phyloP scores from a whole-genome alignment of 441 rosid genomes.

The Heliophila coronopifolia region DNA sequence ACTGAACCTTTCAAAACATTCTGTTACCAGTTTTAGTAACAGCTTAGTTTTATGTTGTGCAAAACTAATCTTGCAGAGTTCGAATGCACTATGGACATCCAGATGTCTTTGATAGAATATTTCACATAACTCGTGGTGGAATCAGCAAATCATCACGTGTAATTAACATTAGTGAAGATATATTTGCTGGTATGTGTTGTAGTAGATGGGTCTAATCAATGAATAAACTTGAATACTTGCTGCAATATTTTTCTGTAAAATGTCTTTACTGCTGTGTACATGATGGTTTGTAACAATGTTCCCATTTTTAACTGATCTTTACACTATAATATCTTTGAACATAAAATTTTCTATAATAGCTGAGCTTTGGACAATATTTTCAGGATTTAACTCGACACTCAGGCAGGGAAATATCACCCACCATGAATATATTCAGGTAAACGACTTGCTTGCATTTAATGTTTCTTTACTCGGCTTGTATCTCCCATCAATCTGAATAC shows the following conservation, averaged over 20 bases:
- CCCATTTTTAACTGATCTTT: neutral
- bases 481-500: slow-evolving; percentile 9
- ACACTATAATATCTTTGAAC: neutral
- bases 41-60: slow-evolving; percentile 14
- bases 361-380: slow-evolving; percentile 12
- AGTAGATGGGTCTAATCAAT: slow-evolving; percentile 1
- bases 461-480: slow-evolving; percentile 8
- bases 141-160: slow-evolving; percentile 96
- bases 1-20: neutral
- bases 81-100: slow-evolving; percentile 99
- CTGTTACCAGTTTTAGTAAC: neutral
- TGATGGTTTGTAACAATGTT: neutral
- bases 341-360: neutral
- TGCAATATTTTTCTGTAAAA: neutral
- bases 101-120: slow-evolving; percentile 90
- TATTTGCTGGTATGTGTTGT: slow-evolving; percentile 73
- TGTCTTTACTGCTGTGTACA: neutral
- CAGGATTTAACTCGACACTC: slow-evolving; percentile 94
- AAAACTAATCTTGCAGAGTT: slow-evolving; percentile 53
- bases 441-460: slow-evolving; percentile 13
- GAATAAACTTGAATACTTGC: neutral
- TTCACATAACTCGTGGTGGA: slow-evolving; percentile 95
- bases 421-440: slow-evolving; percentile 94
- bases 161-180: slow-evolving; percentile 94
- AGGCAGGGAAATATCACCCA: slow-evolving; percentile 96